These are phyloP conservation scores for Leccinum subgranulosum DNA, from an alignment of 768 basidiomycete species.

Conservation along the genomic window DNA sequence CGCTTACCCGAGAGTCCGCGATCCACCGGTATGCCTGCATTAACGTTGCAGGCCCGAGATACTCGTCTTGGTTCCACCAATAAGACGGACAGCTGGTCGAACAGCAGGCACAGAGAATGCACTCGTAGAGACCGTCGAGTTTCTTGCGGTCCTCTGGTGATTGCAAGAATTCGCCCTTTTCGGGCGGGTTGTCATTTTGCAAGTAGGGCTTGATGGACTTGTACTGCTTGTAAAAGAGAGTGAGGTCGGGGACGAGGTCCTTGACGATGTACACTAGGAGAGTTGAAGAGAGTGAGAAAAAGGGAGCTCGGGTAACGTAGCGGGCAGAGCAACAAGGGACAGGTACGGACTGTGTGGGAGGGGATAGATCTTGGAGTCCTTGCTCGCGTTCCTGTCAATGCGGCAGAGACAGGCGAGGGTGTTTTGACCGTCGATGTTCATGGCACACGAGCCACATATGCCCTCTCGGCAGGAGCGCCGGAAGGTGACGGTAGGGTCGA, in stretches of 20 bases:
- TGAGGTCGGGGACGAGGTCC: conserved; percentile 92
- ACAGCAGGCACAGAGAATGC: conserved; percentile 96
- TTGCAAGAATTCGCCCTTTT: conserved; percentile 83
- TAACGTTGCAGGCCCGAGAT: conserved; percentile 93
- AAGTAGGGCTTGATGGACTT: conserved; percentile 98
- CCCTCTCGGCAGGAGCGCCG: conserved; percentile 91
- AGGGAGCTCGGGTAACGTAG: not conserved
- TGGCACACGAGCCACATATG: conserved; percentile 97
- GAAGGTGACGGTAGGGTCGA: conserved; percentile 97
- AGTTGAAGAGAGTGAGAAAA: not conserved
- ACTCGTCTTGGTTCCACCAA: conserved; percentile 99
- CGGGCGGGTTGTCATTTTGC: conserved; percentile 90
- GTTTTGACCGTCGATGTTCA: conserved; percentile 99
- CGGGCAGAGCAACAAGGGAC: not conserved
- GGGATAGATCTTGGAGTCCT: conserved; percentile 91
- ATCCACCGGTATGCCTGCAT: conserved; percentile 99
- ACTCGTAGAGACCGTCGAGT: conserved; percentile 96
- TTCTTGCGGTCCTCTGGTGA: conserved; percentile 90
- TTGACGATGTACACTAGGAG: conserved; percentile 93
- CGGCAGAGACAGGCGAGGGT: conserved; percentile 96
- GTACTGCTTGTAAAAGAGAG: conserved; percentile 98
- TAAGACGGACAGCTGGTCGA: conserved; percentile 97
- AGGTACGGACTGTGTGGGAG: conserved; percentile 85
- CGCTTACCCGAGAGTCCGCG: conserved; percentile 88
- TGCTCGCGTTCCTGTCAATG: conserved; percentile 72